Percentiles rank a stretch among this genome's conserved stretches.
These are phyloP conservation scores for Blechomonas ayalai DNA, from an alignment of 208 protist genomes.

Conservation along the genomic window DNA sequence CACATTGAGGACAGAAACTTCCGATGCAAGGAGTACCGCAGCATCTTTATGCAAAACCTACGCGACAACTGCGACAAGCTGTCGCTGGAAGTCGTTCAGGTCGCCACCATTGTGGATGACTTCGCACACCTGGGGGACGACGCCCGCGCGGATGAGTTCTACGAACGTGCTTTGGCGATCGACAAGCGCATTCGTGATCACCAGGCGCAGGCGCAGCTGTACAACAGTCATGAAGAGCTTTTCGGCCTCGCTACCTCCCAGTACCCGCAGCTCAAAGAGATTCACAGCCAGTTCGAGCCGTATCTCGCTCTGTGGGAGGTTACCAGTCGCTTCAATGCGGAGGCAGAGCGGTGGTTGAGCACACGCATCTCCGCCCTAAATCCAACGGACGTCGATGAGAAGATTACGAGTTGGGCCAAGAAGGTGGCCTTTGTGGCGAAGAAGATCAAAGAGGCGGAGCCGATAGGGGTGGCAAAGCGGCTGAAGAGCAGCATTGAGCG, in stretches of 20 bases:
- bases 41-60: constrained; percentile 82
- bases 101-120: constrained; percentile 76
- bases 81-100: constrained; percentile 72
- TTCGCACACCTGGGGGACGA: constrained; percentile 85
- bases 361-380: constrained; percentile 83
- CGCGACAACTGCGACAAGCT: constrained; percentile 85
- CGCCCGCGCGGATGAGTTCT: constrained; percentile 79
- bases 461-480: constrained; percentile 59
- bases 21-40: constrained; percentile 88
- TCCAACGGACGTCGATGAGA: constrained; percentile 74
- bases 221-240: constrained; percentile 87
- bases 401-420: constrained; percentile 80
- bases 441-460: constrained; percentile 84
- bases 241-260: constrained; percentile 78
- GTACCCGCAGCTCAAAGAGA: constrained; percentile 87
- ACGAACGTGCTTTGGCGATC: constrained; percentile 76
- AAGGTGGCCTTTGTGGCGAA: constrained; percentile 70
- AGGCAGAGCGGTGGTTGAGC: constrained; percentile 85
- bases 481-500: constrained; percentile 87
- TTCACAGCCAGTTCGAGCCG: constrained; percentile 82
- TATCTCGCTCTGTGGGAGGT: constrained; percentile 90
- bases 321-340: constrained; percentile 69
- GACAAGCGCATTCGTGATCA: constrained; percentile 53
- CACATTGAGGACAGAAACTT: constrained; percentile 86
- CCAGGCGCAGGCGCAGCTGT: constrained; percentile 64